Conservation (phyloP, 73 alveolate species). For the Paramecium sexaurelia region DNA sequence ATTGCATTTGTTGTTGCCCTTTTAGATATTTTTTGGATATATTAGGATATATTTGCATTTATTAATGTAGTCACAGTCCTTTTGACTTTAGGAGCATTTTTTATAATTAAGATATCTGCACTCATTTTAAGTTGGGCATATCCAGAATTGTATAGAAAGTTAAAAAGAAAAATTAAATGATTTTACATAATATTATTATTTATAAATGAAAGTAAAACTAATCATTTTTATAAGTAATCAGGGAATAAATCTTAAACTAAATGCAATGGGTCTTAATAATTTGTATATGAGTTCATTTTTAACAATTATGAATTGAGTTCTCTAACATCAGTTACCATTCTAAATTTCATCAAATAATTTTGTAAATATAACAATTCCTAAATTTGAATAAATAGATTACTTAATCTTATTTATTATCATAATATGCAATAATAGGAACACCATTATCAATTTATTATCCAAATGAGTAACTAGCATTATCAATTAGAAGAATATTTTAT, state of each 20-base stretch:
- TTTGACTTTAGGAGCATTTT: not conserved
- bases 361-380: slow-evolving; percentile 38
- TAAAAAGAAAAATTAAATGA: not conserved
- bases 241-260: not conserved
- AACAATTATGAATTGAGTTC: not conserved
- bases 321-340: slow-evolving; percentile 45
- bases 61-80: not conserved
- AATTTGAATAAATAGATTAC: slow-evolving; percentile 65
- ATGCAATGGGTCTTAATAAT: slow-evolving; percentile 4
- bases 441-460: slow-evolving; percentile 91
- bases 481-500: slow-evolving; percentile 87
- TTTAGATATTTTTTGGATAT: not conserved
- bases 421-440: slow-evolving; percentile 84
- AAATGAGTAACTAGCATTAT: slow-evolving; percentile 93
- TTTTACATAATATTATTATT: not conserved
- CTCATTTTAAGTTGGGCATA: not conserved
- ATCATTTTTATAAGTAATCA: slow-evolving; percentile 10
- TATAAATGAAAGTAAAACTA: not conserved
- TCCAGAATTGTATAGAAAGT: not conserved
- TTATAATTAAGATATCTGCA: not conserved
- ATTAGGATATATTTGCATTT: not conserved
- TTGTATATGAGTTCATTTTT: not conserved
- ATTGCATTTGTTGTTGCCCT: not conserved
- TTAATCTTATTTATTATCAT: slow-evolving; percentile 80
- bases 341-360: slow-evolving; percentile 48